These are phyloP conservation scores for Metrosideros polymorpha DNA, from an alignment of 441 rosid genomes.

Conservation along the genomic window DNA sequence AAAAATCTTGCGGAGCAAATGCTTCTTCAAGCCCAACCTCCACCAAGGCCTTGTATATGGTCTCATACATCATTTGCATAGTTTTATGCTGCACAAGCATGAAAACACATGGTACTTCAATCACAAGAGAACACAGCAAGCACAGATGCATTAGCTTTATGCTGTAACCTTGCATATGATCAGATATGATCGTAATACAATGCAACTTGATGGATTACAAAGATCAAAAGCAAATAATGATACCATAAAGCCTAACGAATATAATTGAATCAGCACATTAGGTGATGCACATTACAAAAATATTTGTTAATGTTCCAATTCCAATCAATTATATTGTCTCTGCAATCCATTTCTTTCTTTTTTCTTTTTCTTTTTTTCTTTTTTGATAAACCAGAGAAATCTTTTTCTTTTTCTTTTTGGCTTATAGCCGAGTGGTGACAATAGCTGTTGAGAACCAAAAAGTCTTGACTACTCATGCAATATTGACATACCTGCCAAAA, in stretches of 20 bases:
- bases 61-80: constrained; percentile 99
- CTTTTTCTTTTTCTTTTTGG: neutral
- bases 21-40: constrained; percentile 72
- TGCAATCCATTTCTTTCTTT: neutral
- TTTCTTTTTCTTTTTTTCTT: neutral
- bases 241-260: neutral
- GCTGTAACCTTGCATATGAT: neutral
- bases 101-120: neutral
- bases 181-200: neutral
- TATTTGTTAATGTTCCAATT: neutral
- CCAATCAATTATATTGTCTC: neutral
- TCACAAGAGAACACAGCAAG: neutral
- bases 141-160: neutral
- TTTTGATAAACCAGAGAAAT: neutral
- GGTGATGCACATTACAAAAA: neutral
- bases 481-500: constrained; percentile 78
- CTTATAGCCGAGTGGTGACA: neutral
- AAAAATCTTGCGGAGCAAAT: constrained; percentile 67
- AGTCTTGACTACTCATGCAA: neutral
- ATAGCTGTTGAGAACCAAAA: neutral
- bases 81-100: constrained; percentile 62
- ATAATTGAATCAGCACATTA: neutral
- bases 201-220: neutral
- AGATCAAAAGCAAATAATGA: neutral
- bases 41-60: constrained; percentile 64